Base-by-base conservation (phyloP, 345 rosid species). In the Abelmoschus esculentus region DNA sequence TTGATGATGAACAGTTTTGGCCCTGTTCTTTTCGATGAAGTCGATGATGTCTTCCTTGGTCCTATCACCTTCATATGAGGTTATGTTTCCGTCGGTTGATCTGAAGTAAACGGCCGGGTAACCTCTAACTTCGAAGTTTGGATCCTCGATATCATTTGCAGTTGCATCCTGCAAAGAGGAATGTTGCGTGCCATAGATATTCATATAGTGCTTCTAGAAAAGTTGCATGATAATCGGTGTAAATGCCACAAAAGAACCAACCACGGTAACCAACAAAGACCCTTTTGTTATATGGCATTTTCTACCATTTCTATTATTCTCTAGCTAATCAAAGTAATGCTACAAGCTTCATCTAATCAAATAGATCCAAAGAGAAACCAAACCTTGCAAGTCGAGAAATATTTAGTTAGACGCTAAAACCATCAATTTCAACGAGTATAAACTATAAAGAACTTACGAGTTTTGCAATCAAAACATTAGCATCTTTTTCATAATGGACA, bases 11-110 rank as follows among this genome's bases (percentile, higher is more conserved):
- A 72, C 74, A 22, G 70, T n/a, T 77, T 79, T 78, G 75, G 85
- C 90, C 69, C 86, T 80, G 80, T 87, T 91, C 83, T 88, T 95
- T 77, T 88, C 96, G 10, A 95, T 88, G 87, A 89, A 95, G 56
- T 78, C 80, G 6, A 91, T 80, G 67, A 95, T 83, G 74, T 83
- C 93, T 71, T 91, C 98, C 76, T 91, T 91, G 50, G 87, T 83
- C 80, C 96, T 90, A 66, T 66, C 82, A 19, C 96, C 99, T 0
- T 91, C 93, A 54, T 95, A 95, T 13, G 36, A 61, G 61, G 82
- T 79, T 73, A 83, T 0, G 12, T 83, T 85, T 74, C 99, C 99
- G 52, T 81, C 78, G 0, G 89, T 82, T 9, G 98, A 84, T 74
- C 83, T 86, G 65, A 95, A 90, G 89, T 79, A 90, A 52, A 95